Percentiles rank a stretch among this genome's conserved stretches.
Conservation (phyloP, 2,329 filamentous ascomycete genomes). For the Phyllosticta citriasiana region DNA sequence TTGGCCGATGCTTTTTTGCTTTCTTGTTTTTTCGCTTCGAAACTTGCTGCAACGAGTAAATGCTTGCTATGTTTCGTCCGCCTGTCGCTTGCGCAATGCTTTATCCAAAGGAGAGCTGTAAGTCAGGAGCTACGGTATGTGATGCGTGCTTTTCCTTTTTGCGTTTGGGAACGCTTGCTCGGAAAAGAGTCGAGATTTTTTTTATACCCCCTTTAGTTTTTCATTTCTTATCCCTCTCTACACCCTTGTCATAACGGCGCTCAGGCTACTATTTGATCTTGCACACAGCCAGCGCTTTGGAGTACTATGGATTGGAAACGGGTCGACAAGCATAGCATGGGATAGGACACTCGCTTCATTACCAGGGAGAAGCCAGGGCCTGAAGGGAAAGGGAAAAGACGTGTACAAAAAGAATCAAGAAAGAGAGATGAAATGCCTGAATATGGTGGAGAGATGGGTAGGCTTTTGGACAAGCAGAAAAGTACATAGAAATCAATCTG, state of each 20-base stretch:
- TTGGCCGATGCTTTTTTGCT: background rate
- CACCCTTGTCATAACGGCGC: background rate
- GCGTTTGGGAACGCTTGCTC: background rate
- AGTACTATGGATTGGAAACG: background rate
- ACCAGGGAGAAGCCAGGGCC: background rate
- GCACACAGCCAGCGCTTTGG: background rate
- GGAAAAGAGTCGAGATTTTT: background rate
- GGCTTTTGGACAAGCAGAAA: background rate
- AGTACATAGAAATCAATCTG: background rate
- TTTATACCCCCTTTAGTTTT: background rate
- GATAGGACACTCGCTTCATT: background rate
- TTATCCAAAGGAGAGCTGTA: no score
- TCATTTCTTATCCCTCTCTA: background rate
- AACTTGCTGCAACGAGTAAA: background rate
- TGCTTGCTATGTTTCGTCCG: background rate
- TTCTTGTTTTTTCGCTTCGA: background rate
- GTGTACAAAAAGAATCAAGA: background rate
- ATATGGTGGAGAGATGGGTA: background rate
- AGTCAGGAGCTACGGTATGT: no score
- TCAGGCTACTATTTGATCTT: background rate
- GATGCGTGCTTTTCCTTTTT: background rate
- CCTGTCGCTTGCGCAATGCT: background rate
- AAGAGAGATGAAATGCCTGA: background rate
- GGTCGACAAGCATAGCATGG: background rate
- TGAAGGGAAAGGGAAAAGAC: background rate